Base-by-base conservation (phyloP, 2,329 filamentous ascomycete species). In the Cordyceps tenuipes region DNA sequence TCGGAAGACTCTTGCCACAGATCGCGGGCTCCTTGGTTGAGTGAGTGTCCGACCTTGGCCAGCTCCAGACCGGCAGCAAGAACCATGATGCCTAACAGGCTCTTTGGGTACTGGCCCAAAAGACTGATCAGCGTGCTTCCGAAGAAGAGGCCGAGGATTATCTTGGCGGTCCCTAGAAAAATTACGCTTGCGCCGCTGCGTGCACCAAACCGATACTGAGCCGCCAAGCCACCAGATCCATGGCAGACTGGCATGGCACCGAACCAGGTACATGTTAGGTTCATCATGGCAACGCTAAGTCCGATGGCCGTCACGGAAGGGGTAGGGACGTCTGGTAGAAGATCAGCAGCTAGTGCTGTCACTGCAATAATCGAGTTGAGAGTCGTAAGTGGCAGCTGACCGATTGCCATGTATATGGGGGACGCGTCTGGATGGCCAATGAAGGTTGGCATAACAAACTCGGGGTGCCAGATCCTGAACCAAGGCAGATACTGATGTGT, bases 231-330 rank as follows among this genome's bases (percentile, higher is more conserved):
- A 2, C 93, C 93, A 0, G 91, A 91, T 5, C 93, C 93, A 70
- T 97, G 94, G 69, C 94, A 97, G 4, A 94, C 86, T 3, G 93
- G 94, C 94, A 97, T 97, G 5, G 88, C 89, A 52, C 92, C 92
- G 67, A 96, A 95, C 89, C 90, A 96, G 67, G 90, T 92, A 17
- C 89, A 88, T 1, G 88, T 71, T 3, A 97, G 76, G 70, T 97
- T 97, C 84, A 96, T 95, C 2, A 79, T 68, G 0, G 87, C 86
- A 4, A 97, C 90, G 59, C 90, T 96, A 62, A 92, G 71, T 1
- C 92, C 93, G 34, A 97, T 79, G 0, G 85, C 79, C 0, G 90
- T 93, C 6, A 91, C 87, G 0, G 84, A 84, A 0, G 91, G 90
- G 0, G 86, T 65, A 0, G 82, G 81, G 3, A 88, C 73, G 1